A percentile compares a stretch with the other conserved stretches of the same genome.
Conservation (phyloP, 148 eudicot species). For the Rhododendron williamsianum region DNA sequence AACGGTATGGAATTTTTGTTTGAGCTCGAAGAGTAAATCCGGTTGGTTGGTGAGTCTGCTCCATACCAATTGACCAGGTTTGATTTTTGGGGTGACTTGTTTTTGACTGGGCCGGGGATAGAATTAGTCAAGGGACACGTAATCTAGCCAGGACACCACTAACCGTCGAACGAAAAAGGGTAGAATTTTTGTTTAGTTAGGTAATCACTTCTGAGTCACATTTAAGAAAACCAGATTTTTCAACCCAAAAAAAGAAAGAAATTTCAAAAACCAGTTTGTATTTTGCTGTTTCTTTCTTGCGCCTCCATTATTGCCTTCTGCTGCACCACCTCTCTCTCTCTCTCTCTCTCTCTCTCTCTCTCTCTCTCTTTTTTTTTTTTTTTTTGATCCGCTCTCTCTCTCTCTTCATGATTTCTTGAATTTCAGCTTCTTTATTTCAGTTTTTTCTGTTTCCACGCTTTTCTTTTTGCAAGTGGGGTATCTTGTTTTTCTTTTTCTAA, state of each 20-base stretch:
- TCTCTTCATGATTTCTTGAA: neutral
- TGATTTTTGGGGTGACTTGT: too few species aligned
- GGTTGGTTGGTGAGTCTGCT: neutral
- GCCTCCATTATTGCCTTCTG: neutral
- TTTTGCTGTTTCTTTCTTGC: neutral
- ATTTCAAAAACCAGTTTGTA: neutral
- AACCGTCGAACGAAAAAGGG: too few species aligned
- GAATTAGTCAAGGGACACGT: too few species aligned
- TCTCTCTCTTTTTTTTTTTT: too few species aligned
- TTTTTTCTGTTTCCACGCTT: too few species aligned
- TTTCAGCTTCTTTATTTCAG: neutral
- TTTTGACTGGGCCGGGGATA: rapidly evolving
- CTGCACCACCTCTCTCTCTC: neutral
- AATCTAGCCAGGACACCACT: too few species aligned
- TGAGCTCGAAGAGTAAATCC: neutral
- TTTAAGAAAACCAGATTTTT: neutral
- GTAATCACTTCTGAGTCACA: neutral
- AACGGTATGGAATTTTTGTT: neutral
- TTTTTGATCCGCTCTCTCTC: too few species aligned
- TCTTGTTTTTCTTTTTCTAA: neutral
- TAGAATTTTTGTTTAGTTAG: neutral
- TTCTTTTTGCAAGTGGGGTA: neutral
- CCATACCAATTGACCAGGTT: too few species aligned
- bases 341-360: neutral
- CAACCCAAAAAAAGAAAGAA: neutral